Evolutionary conservation across 2,329 filamentous ascomycete species (phyloP).

Genomic region (Plenodomus lindquistii): DNA sequence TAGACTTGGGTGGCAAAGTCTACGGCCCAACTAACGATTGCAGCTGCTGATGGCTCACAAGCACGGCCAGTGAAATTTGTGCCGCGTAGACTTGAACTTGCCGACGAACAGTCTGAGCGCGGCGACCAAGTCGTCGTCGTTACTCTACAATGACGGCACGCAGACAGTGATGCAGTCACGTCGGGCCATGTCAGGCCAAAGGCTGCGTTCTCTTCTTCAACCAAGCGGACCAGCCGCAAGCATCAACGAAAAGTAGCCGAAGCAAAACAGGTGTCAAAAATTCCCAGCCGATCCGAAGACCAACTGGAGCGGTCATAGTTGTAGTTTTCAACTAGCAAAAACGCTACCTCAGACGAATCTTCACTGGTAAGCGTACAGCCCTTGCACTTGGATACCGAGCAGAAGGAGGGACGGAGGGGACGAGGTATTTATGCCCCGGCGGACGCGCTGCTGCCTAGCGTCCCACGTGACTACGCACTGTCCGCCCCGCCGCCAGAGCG

Average conservation of each 20-base stretch:
- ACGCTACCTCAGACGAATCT: conserved; percentile 84
- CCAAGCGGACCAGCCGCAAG: conserved; percentile 25
- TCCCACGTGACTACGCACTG: conserved; percentile 13
- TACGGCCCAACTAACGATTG: too few species aligned
- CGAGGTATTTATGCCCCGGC: conserved; percentile 5
- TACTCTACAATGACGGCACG: too few species aligned
- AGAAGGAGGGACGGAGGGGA: conserved; percentile 7
- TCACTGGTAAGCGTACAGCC: conserved; percentile 84
- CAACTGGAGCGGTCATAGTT: conserved; percentile 73
- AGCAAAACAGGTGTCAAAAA: conserved; percentile 66
- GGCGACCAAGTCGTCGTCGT: too few species aligned
- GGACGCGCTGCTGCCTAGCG: conserved; percentile 16
- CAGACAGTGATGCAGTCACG: too few species aligned
- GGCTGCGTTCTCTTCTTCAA: conserved; percentile 32
- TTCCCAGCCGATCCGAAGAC: conserved; percentile 74
- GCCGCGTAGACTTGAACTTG: too few species aligned
- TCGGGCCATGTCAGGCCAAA: too few species aligned
- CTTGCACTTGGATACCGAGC: conserved; percentile 57
- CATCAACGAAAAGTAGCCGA: conserved; percentile 36
- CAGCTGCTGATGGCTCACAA: too few species aligned
- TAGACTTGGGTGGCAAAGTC: too few species aligned
- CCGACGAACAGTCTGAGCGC: too few species aligned
- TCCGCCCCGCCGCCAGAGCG: not conserved
- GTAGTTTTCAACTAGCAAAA: conserved; percentile 93
- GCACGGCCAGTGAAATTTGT: too few species aligned